A percentile compares a stretch with the other conserved stretches of the same genome.
Conservation (phyloP, 805 yeast species). For the Saccharomycopsis guyanensis region DNA sequence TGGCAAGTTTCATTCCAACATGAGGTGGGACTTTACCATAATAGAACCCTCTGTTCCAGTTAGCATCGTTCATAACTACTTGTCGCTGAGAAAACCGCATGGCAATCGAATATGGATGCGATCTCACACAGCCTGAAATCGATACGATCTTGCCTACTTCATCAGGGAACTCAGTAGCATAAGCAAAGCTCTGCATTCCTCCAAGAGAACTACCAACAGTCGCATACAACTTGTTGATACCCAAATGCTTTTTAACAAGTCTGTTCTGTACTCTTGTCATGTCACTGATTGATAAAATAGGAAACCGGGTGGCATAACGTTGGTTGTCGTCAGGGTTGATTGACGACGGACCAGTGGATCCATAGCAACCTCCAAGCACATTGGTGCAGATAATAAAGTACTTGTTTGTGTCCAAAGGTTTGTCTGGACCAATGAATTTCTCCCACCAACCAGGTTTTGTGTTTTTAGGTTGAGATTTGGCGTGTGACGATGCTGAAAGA, state of each 20-base stretch:
- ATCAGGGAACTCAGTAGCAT: constrained; percentile 75
- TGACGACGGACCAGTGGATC: constrained; percentile 89
- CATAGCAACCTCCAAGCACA: constrained; percentile 91
- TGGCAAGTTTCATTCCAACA: constrained; percentile 87
- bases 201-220: constrained; percentile 93
- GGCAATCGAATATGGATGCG: constrained; percentile 91
- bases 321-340: constrained; percentile 58
- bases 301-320: constrained; percentile 80
- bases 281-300: constrained; percentile 76
- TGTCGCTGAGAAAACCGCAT: constrained; percentile 90
- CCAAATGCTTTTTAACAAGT: constrained; percentile 53
- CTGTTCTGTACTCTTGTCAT: constrained; percentile 86
- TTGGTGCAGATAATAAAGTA: constrained; percentile 84
- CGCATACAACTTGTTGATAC: constrained; percentile 60
- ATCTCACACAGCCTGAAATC: constrained; percentile 89
- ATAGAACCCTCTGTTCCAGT: constrained; percentile 88
- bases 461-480: constrained; percentile 68
- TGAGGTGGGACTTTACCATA: constrained; percentile 82
- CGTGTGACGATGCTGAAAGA: constrained; percentile 88
- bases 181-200: constrained; percentile 96
- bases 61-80: constrained; percentile 88
- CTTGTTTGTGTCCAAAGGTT: constrained; percentile 64
- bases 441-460: constrained; percentile 93
- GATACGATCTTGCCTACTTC: constrained; percentile 65
- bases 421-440: constrained; percentile 79